Conservation (phyloP, 306 rosid species). For the Quercus agrifolia region DNA sequence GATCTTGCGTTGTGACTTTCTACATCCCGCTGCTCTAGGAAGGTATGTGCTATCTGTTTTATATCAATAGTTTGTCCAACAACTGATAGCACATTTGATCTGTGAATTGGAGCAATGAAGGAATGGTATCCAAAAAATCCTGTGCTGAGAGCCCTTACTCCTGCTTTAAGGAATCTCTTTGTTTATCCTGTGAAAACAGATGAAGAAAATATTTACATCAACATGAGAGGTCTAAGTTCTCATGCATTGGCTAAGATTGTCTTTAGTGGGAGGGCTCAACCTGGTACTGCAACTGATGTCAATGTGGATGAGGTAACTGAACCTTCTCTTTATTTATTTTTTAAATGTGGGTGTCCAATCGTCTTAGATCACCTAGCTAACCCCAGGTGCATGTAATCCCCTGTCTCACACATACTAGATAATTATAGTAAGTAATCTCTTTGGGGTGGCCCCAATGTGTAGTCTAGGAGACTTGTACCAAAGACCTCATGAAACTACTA, state of each 20-base stretch:
- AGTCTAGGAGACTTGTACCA: no score
- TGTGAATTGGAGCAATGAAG: constrained; percentile 56
- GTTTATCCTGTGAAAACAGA: constrained; percentile 73
- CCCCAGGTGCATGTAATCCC: no score
- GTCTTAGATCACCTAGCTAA: no score
- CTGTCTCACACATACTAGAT: no score
- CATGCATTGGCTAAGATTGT: constrained; percentile 78
- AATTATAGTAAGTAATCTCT: no score
- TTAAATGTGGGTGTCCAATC: no score
- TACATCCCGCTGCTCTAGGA: no score
- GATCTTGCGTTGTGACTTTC: constrained; percentile 39
- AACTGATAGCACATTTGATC: constrained; percentile 97
- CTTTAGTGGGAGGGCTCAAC: constrained; percentile 90
- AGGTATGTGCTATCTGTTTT: no score
- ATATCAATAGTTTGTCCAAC: constrained; percentile 67
- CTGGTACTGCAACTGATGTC: constrained; percentile 85
- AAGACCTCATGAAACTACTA: not conserved
- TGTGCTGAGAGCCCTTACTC: constrained; percentile 78
- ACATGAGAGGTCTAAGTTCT: constrained; percentile 37
- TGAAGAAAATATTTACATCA: constrained; percentile 74
- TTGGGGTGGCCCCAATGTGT: no score
- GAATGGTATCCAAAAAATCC: constrained; percentile 98
- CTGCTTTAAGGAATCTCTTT: constrained; percentile 70
- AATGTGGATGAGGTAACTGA: constrained; percentile 78
- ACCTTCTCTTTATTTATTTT: no score